phyloP scores from a whole-genome alignment of 352 stramenopile species.

The Phytophthora cryptogea region DNA sequence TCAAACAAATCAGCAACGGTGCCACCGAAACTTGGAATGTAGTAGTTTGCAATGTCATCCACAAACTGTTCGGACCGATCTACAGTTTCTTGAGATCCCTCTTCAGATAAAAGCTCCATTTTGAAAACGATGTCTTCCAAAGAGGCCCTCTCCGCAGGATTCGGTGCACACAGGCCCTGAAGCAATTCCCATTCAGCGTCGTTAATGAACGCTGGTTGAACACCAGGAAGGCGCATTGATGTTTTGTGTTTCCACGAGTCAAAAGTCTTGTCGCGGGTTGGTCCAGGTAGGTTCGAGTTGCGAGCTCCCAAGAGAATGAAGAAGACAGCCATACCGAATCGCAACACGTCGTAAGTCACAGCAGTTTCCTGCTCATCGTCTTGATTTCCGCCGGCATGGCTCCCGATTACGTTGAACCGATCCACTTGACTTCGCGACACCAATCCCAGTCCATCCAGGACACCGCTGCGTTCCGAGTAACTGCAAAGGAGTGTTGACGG shows the following conservation, averaged over 20 bases:
- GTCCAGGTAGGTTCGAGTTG: conserved; percentile 25
- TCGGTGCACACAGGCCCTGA: conserved; percentile 17
- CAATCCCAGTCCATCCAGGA: conserved; percentile 30
- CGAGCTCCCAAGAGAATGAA: conserved; percentile 23
- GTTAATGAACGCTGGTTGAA: conserved; percentile 22
- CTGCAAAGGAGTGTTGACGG: conserved; percentile 20
- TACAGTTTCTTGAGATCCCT: background rate
- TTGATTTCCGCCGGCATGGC: background rate
- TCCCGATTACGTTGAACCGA: conserved; percentile 16
- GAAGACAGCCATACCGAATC: conserved; percentile 29
- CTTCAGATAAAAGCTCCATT: conserved; percentile 18
- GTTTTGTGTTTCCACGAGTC: conserved; percentile 33
- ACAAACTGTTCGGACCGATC: background rate
- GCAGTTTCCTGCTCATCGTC: conserved; percentile 10
- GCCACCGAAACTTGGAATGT: conserved; percentile 3
- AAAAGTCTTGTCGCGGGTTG: conserved; percentile 25
- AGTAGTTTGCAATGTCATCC: conserved; percentile 17
- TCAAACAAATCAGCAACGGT: conserved; percentile 15
- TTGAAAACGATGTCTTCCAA: conserved; percentile 27
- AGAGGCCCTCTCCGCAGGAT: conserved; percentile 16
- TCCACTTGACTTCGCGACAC: conserved; percentile 22
- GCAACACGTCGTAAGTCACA: conserved; percentile 26
- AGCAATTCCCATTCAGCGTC: conserved; percentile 30
- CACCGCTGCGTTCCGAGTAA: conserved; percentile 30
- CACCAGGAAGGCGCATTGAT: conserved; percentile 15